Percentiles rank a stretch among this genome's conserved stretches.
Conservation (phyloP, 306 rosid species). For the Trifolium fragiferum region DNA sequence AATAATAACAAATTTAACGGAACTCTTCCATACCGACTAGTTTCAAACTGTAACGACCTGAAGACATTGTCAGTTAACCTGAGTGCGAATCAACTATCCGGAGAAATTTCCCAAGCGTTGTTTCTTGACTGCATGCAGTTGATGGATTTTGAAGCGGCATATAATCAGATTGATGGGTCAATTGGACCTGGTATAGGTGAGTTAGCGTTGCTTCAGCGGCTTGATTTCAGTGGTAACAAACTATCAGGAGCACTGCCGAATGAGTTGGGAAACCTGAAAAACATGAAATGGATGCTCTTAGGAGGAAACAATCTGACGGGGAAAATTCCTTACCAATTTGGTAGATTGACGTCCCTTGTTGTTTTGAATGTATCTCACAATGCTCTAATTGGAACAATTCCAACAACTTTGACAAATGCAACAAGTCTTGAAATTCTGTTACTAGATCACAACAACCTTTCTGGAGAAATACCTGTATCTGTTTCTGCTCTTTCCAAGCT, state of each 20-base stretch:
- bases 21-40: constrained; percentile 47
- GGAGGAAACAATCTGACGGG: constrained; percentile 58
- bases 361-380: constrained; percentile 56
- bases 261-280: constrained; percentile 50
- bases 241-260: constrained; percentile 49
- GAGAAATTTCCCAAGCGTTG: constrained; percentile 41
- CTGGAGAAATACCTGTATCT: constrained; percentile 51
- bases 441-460: constrained; percentile 56
- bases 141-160: constrained; percentile 54
- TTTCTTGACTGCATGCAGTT: constrained; percentile 46
- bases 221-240: constrained; percentile 58
- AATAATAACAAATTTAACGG: constrained; percentile 64
- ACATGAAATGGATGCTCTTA: constrained; percentile 56
- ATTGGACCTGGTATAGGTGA: constrained; percentile 46
- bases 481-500: constrained; percentile 51
- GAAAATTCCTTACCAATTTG: constrained; percentile 48
- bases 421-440: constrained; percentile 49
- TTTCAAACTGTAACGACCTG: constrained; percentile 55
- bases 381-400: constrained; percentile 49
- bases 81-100: constrained; percentile 57
- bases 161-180: constrained; percentile 52
- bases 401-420: constrained; percentile 49
- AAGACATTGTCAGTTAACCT: constrained; percentile 57
- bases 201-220: constrained; percentile 42
- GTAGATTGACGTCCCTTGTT: constrained; percentile 50